Base-by-base conservation (phyloP, 768 basidiomycete species). In the Mrakia frigida region DNA sequence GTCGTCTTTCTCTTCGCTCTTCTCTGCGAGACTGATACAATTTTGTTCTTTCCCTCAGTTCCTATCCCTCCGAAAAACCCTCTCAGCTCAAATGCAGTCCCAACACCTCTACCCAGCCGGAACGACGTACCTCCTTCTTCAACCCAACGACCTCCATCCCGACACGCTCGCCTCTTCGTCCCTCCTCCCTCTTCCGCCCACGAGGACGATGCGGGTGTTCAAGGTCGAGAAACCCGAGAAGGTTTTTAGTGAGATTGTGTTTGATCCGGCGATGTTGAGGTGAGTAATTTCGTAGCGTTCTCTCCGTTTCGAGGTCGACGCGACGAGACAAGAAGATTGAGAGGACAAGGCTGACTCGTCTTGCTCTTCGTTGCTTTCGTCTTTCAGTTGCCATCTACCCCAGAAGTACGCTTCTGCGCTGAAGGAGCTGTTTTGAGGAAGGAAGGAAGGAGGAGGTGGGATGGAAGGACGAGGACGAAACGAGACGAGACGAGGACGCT, bases 231-330 rank as follows among this genome's bases (percentile, higher is more conserved):
- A 92, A 76, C 89, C 89, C 21, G 89, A 92, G 83, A 87, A 87
- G 79, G 90, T 91, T 65, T 94, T 93, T 81, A 87, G 86, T 23
- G 91, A 93, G 83, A 88, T 93, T 75, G 87, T 92, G 9, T 93
- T 93, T 83, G 88, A 91, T 46, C 86, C 86, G 82, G 90, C 91
- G 81, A 93, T 94, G 92, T 85, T 94, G 77, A 89, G 88, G 91
- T 90, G 78, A 50, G 87, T 84, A 14, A 6, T 46, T 46, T 46
- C 43, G 2, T 50, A 5, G 16, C 46, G 14, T 50, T 23, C 56
- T 33, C 21, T 25, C n/a, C 52, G 37, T 28, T 6, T 43, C 68
- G 23, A 41, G 37, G 3, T 39, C 21, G 23, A 41, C 43, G 35
- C 28, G 78, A 78, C 69, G 59, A 33, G 50, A 21, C 65, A 52